Evolutionary conservation across 2,329 filamentous ascomycete genomes (phyloP).

Genomic region (Curvularia eragrostidis): DNA sequence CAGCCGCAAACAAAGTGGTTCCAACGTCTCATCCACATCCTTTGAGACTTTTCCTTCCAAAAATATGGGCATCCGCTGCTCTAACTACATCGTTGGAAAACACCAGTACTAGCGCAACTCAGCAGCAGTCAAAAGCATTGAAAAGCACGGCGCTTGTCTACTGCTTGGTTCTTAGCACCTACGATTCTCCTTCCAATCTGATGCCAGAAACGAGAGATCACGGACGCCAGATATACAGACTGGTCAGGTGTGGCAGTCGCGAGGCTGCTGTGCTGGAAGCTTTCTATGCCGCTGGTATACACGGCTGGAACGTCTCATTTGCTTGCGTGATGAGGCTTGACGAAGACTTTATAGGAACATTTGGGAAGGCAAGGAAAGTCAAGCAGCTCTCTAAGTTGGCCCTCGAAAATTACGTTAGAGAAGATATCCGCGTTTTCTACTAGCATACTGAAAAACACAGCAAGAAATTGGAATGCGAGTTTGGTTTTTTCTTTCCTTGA

Average conservation of each 20-base stretch:
- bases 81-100: slow-evolving; percentile 40
- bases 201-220: slow-evolving; percentile 17
- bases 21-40: slow-evolving; percentile 25
- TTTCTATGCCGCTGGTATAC: slow-evolving; percentile 37
- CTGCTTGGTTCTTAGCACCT: slow-evolving; percentile 35
- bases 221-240: slow-evolving; percentile 38
- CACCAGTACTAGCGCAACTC: slow-evolving; percentile 36
- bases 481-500: neutral
- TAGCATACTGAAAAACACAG: slow-evolving; percentile 17
- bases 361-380: slow-evolving; percentile 28
- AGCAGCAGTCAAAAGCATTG: slow-evolving; percentile 36
- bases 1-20: slow-evolving; percentile 18
- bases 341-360: slow-evolving; percentile 31
- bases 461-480: neutral
- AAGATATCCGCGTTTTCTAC: slow-evolving; percentile 39
- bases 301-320: slow-evolving; percentile 44
- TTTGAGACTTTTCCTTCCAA: slow-evolving; percentile 31
- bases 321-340: slow-evolving; percentile 39
- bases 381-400: slow-evolving; percentile 36
- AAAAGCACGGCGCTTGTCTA: slow-evolving; percentile 34
- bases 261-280: slow-evolving; percentile 40
- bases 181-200: slow-evolving; percentile 27
- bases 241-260: slow-evolving; percentile 43
- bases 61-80: slow-evolving; percentile 40
- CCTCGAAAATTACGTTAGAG: slow-evolving; percentile 25